phyloP scores from a whole-genome alignment of 2,329 filamentous ascomycete species.

The Sodiomyces alkalinus region DNA sequence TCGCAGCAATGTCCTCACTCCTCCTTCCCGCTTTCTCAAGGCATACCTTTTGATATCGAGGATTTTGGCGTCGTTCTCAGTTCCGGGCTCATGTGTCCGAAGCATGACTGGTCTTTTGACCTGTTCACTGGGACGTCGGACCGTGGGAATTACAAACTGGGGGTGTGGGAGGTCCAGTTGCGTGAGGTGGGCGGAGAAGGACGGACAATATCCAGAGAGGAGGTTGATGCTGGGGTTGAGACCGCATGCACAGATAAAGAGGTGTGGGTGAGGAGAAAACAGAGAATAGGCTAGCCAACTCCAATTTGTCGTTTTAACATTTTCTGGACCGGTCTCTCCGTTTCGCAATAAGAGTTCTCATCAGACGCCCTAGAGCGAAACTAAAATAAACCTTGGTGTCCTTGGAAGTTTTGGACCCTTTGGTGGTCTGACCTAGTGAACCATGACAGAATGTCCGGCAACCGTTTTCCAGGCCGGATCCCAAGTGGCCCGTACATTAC shows the following conservation, averaged over 20 bases:
- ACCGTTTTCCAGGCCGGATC: too few species aligned
- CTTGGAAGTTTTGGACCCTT: too few species aligned
- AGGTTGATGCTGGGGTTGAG: neutral
- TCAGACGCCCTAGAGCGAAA: too few species aligned
- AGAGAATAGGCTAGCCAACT: conserved; percentile 20
- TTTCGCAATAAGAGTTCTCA: too few species aligned
- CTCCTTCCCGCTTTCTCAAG: conserved; percentile 48
- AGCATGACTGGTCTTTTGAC: conserved; percentile 60
- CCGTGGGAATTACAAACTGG: conserved; percentile 44
- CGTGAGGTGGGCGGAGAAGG: conserved; percentile 12
- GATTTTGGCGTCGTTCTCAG: conserved; percentile 52
- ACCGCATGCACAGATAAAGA: conserved; percentile 15
- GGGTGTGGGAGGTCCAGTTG: conserved; percentile 48
- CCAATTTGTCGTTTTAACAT: too few species aligned
- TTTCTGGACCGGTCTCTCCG: too few species aligned
- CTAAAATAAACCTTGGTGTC: too few species aligned
- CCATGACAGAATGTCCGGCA: too few species aligned
- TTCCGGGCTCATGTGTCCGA: conserved; percentile 49
- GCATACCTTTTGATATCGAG: conserved; percentile 53
- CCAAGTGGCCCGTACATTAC: too few species aligned
- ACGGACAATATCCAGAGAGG: neutral
- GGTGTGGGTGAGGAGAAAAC: conserved; percentile 29
- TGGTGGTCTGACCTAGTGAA: too few species aligned
- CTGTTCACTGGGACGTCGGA: conserved; percentile 47
- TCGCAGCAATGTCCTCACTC: conserved; percentile 50